Percentiles rank a stretch among this genome's conserved stretches.
These are phyloP conservation scores for Aspergillus avenaceus DNA, from an alignment of 495 filamentous ascomycete genomes.

Conservation along the genomic window DNA sequence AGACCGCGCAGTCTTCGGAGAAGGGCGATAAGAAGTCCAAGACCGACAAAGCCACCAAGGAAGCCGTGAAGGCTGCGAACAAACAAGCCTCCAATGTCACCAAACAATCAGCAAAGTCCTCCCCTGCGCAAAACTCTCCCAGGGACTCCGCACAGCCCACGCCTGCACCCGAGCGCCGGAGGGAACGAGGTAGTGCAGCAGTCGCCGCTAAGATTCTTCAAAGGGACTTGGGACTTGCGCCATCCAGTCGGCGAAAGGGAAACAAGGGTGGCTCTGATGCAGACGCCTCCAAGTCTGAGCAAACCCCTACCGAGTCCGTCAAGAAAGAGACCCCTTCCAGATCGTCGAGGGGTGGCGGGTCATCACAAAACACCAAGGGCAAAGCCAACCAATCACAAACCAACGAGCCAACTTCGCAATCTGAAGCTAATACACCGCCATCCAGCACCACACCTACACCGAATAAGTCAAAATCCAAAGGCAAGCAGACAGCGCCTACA, in stretches of 20 bases:
- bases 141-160: slow-evolving; percentile 28
- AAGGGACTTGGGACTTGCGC: slow-evolving; percentile 80
- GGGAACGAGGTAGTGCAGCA: slow-evolving; percentile 67
- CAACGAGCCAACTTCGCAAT: slow-evolving; percentile 24
- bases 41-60: slow-evolving; percentile 61
- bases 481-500: slow-evolving; percentile 29
- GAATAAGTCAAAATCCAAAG: slow-evolving; percentile 30
- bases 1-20: slow-evolving; percentile 32
- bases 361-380: slow-evolving; percentile 22
- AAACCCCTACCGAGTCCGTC: slow-evolving; percentile 22
- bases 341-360: slow-evolving; percentile 23
- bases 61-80: slow-evolving; percentile 76
- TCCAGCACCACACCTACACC: slow-evolving; percentile 27
- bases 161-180: slow-evolving; percentile 44
- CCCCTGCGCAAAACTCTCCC: slow-evolving; percentile 25
- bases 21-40: slow-evolving; percentile 53
- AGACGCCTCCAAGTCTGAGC: slow-evolving; percentile 27
- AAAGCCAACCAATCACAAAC: slow-evolving; percentile 17
- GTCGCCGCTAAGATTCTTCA: slow-evolving; percentile 83
- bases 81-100: slow-evolving; percentile 47
- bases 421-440: slow-evolving; percentile 21
- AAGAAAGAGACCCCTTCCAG: slow-evolving; percentile 32
- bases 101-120: slow-evolving; percentile 14
- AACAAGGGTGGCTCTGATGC: slow-evolving; percentile 32
- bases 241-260: slow-evolving; percentile 47